Conservation (phyloP, 2,329 filamentous ascomycete species). For the Simplicillium sp. region DNA sequence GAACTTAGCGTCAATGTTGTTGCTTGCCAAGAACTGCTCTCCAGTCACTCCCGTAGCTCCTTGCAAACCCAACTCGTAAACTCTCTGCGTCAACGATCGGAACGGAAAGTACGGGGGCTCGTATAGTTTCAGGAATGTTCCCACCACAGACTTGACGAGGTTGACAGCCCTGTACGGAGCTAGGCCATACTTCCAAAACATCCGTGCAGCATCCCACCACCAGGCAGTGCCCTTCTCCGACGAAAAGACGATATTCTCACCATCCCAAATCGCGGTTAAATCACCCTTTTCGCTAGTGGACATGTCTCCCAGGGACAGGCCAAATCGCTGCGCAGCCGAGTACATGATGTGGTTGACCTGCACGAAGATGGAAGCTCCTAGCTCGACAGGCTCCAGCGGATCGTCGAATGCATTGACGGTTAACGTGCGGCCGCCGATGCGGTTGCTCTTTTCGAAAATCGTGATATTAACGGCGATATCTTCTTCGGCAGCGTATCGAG, state of each 20-base stretch:
- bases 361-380: slow-evolving; percentile 91
- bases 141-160: slow-evolving; percentile 62
- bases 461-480: slow-evolving; percentile 65
- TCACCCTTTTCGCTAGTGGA: slow-evolving; percentile 38
- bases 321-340: slow-evolving; percentile 61
- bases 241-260: slow-evolving; percentile 60
- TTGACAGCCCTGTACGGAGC: slow-evolving; percentile 65
- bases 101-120: slow-evolving; percentile 78
- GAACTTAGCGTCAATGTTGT: slow-evolving; percentile 58
- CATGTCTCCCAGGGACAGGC: slow-evolving; percentile 46
- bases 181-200: slow-evolving; percentile 79
- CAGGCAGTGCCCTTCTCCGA: slow-evolving; percentile 47
- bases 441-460: slow-evolving; percentile 70
- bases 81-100: slow-evolving; percentile 59
- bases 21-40: slow-evolving; percentile 57
- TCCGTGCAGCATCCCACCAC: slow-evolving; percentile 74
- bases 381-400: slow-evolving; percentile 60
- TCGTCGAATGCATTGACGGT: slow-evolving; percentile 72
- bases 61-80: slow-evolving; percentile 57
- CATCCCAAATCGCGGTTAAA: slow-evolving; percentile 76
- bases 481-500: slow-evolving; percentile 56
- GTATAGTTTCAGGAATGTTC: slow-evolving; percentile 72
- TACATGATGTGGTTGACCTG: slow-evolving; percentile 73
- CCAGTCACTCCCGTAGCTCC: slow-evolving; percentile 63
- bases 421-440: slow-evolving; percentile 77